These are phyloP conservation scores for Ogataea ganodermae DNA, from an alignment of 805 yeast species.

Conservation along the genomic window DNA sequence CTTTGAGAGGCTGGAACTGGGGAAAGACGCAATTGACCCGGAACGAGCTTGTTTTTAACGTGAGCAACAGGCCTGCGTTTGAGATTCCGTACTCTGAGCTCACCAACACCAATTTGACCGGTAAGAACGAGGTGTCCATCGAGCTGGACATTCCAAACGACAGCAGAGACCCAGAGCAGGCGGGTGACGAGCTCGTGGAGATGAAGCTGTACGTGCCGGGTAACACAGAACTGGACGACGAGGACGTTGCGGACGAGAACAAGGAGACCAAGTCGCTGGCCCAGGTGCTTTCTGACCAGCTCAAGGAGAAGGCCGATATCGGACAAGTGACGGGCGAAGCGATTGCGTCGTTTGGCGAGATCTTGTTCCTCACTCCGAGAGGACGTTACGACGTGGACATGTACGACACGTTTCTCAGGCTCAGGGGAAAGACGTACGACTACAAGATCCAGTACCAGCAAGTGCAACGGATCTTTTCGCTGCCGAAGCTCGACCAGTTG, in stretches of 20 bases:
- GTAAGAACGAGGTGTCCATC: conserved; percentile 90
- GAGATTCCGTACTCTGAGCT: conserved; percentile 85
- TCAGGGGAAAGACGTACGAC: conserved; percentile 97
- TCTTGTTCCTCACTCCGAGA: conserved; percentile 93
- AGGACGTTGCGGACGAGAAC: conserved; percentile 39
- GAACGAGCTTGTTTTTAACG: conserved; percentile 83
- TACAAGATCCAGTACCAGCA: conserved; percentile 91
- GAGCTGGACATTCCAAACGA: conserved; percentile 63
- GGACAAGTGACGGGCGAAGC: conserved; percentile 95
- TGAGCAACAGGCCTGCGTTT: conserved; percentile 86
- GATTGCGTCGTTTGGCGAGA: conserved; percentile 87
- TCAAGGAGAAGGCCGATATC: conserved; percentile 90
- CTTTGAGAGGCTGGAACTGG: conserved; percentile 99
- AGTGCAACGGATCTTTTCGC: conserved; percentile 84
- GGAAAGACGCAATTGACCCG: conserved; percentile 91
- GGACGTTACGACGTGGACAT: conserved; percentile 98
- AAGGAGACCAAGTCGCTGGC: conserved; percentile 68
- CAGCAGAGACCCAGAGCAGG: conserved; percentile 53
- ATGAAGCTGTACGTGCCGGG: conserved; percentile 94
- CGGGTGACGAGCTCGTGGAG: conserved; percentile 96
- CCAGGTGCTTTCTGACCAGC: conserved; percentile 80
- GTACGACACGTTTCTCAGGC: conserved; percentile 81
- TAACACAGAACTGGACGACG: conserved; percentile 51
- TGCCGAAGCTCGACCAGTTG: conserved; percentile 92
- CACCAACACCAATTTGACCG: conserved; percentile 83